phyloP scores from a whole-genome alignment of 140 eudicot genomes.

The Stevia rebaudiana region DNA sequence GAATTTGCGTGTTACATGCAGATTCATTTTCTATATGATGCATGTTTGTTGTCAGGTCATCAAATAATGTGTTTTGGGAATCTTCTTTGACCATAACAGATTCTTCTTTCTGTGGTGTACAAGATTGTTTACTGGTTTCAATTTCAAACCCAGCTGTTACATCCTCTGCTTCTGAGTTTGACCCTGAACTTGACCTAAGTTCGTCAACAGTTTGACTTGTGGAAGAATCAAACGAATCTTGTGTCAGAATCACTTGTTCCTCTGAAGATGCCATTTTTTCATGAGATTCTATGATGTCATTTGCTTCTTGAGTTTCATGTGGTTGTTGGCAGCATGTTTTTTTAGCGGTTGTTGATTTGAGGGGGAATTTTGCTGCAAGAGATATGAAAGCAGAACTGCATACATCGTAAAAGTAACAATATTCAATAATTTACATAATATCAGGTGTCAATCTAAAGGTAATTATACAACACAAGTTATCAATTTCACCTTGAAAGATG shows the following conservation, averaged over 20 bases:
- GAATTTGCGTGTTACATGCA: constrained; percentile 6
- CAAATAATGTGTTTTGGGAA: background rate
- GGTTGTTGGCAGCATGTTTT: constrained; percentile 15
- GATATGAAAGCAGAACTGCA: constrained; percentile 94
- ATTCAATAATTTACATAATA: background rate
- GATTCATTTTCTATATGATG: constrained; percentile 20
- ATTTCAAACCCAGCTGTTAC: constrained; percentile 22
- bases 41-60: constrained; percentile 18
- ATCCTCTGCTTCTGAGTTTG: constrained; percentile 53
- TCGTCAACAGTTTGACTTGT: constrained; percentile 37
- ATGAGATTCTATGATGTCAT: constrained; percentile 16
- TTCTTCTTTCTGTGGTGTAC: constrained; percentile 25
- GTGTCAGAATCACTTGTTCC: constrained; percentile 43
- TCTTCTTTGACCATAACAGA: constrained; percentile 21
- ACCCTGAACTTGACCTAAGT: constrained; percentile 47
- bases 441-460: background rate
- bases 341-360: constrained; percentile 27
- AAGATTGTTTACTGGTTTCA: constrained; percentile 15
- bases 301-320: background rate
- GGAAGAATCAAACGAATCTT: constrained; percentile 42
- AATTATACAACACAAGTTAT: background rate
- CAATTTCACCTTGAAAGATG: constrained; percentile 79
- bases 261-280: constrained; percentile 12
- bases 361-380: constrained; percentile 73
- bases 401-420: background rate